Evolutionary conservation across 345 rosid genomes (phyloP).

Genomic region (Conringia planisiliqua): DNA sequence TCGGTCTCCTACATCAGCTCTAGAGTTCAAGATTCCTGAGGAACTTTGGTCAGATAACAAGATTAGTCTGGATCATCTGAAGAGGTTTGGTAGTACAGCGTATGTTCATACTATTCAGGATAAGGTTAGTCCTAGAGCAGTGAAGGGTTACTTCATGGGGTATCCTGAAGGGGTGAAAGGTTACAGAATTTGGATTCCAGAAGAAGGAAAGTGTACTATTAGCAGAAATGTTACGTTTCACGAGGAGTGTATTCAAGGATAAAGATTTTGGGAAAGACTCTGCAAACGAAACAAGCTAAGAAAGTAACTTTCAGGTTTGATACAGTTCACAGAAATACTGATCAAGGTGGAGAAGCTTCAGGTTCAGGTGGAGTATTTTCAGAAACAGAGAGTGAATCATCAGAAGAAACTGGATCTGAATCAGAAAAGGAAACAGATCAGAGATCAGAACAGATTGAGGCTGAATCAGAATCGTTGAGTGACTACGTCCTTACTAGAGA

Average conservation of each 20-base stretch:
- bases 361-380: neutral
- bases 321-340: too few species aligned
- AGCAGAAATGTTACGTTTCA: neutral
- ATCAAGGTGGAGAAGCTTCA: too few species aligned
- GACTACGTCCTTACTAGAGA: neutral
- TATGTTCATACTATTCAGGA: neutral
- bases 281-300: neutral
- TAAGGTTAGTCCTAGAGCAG: neutral
- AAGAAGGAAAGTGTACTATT: neutral
- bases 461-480: neutral
- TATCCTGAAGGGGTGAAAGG: neutral
- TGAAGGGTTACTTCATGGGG: neutral
- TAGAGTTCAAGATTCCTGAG: neutral
- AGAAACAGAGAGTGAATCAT: neutral
- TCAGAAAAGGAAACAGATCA: neutral
- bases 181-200: neutral
- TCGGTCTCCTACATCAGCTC: neutral
- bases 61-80: neutral
- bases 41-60: neutral
- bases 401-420: neutral
- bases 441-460: neutral
- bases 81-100: neutral
- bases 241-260: neutral
- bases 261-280: too few species aligned
- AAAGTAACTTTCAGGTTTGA: neutral